Conservation (phyloP, 441 rosid genomes). For the Pelargonium citronellum region DNA sequence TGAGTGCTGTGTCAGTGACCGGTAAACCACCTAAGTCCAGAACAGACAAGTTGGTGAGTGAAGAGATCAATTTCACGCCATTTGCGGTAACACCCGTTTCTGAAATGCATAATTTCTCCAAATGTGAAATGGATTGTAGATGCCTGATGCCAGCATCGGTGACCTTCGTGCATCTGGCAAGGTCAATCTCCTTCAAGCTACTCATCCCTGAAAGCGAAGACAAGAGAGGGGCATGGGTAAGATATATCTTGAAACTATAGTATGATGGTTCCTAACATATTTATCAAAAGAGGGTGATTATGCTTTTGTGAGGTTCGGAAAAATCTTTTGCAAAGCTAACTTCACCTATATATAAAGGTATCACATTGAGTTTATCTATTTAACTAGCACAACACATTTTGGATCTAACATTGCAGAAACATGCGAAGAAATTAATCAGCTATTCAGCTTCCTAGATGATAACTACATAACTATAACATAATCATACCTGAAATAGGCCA, state of each 20-base stretch:
- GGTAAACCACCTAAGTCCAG: conserved; percentile 84
- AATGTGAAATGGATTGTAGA: conserved; percentile 52
- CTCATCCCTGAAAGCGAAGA: conserved; percentile 47
- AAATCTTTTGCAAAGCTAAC: not conserved
- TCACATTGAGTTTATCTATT: not conserved
- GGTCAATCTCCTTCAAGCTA: conserved; percentile 67
- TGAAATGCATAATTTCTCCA: conserved; percentile 57
- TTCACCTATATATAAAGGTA: not conserved
- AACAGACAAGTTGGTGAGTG: conserved; percentile 51
- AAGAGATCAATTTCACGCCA: conserved; percentile 60
- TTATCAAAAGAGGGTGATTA: not conserved
- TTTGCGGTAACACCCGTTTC: conserved; percentile 57
- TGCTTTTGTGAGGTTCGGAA: not conserved
- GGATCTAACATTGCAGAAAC: not conserved
- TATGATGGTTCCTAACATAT: not conserved
- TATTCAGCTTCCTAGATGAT: not conserved
- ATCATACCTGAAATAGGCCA: conserved; percentile 68
- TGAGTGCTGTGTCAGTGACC: conserved; percentile 57
- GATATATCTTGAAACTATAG: conserved; percentile 1
- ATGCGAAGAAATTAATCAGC: not conserved
- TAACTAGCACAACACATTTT: not conserved
- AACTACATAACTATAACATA: not conserved
- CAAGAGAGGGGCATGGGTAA: not conserved
- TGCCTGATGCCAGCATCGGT: conserved; percentile 60
- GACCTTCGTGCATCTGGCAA: conserved; percentile 75